Percentiles rank a stretch among this genome's conserved stretches.
Conservation (phyloP, 192 early-diverging fungal species). For the Podochytrium sp. region DNA sequence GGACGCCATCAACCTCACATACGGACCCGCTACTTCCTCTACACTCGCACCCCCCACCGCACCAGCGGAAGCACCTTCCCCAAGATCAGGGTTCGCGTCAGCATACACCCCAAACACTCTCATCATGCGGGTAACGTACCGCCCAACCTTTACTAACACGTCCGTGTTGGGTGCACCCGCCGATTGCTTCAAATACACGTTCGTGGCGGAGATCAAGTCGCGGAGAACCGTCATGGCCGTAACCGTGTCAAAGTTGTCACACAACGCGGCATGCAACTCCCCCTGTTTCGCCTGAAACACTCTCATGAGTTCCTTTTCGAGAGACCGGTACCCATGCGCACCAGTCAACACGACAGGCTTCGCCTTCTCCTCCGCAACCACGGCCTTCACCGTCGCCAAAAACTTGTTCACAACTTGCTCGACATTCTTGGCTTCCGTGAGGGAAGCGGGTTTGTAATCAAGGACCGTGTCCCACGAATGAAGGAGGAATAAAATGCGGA, state of each 20-base stretch:
- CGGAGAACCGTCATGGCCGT: conserved; percentile 78
- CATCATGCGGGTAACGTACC: conserved; percentile 82
- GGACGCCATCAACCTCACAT: conserved; percentile 74
- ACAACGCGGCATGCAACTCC: conserved; percentile 81
- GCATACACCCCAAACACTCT: conserved; percentile 81
- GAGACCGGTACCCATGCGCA: conserved; percentile 70
- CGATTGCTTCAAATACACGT: conserved; percentile 70
- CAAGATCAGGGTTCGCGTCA: conserved; percentile 69
- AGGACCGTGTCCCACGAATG: conserved; percentile 86
- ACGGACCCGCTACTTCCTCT: conserved; percentile 78
- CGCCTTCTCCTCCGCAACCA: conserved; percentile 67
- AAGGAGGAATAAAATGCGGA: conserved; percentile 88
- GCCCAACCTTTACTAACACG: conserved; percentile 76
- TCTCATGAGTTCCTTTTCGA: conserved; percentile 80
- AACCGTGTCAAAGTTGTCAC: conserved; percentile 92
- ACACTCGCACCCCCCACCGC: conserved; percentile 27
- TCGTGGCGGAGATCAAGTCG: conserved; percentile 76
- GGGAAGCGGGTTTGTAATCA: conserved; percentile 77
- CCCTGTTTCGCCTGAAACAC: conserved; percentile 69
- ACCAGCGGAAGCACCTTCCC: conserved; percentile 28
- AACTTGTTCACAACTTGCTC: conserved; percentile 89
- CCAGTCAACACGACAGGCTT: conserved; percentile 62
- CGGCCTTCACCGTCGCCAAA: conserved; percentile 78
- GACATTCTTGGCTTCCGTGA: no score
- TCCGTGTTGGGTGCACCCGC: conserved; percentile 69